Evolutionary conservation across 2,329 filamentous ascomycete species (phyloP).

Genomic region (Aurifilum marmelostoma): DNA sequence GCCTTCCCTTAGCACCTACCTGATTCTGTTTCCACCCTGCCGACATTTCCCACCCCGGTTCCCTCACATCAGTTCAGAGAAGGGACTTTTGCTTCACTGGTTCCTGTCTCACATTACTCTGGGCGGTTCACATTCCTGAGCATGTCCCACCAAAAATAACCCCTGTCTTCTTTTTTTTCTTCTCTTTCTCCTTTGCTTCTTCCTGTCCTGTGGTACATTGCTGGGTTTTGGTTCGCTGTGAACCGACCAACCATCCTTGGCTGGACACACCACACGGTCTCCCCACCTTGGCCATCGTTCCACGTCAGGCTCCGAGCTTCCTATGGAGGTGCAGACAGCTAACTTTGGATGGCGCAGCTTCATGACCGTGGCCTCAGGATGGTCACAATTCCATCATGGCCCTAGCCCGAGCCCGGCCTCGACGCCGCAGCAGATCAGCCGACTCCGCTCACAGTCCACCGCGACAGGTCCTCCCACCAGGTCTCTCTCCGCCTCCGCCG

Average conservation of each 20-base stretch:
- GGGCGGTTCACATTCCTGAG: background rate
- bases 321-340: slow-evolving; percentile 27
- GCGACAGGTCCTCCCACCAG: slow-evolving; percentile 48
- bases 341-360: slow-evolving; percentile 45
- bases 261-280: background rate
- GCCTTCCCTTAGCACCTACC: background rate
- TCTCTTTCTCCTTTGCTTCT: background rate
- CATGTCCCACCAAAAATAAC: background rate
- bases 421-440: slow-evolving; percentile 44
- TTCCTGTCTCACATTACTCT: background rate
- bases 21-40: background rate
- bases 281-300: background rate
- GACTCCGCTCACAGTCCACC: slow-evolving; percentile 57
- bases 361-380: slow-evolving; percentile 54
- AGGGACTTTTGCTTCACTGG: background rate
- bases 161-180: background rate
- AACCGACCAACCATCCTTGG: background rate
- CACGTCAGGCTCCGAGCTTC: background rate
- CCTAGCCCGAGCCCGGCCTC: slow-evolving; percentile 39
- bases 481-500: slow-evolving; percentile 41
- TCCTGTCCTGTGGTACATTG: background rate
- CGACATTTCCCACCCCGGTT: background rate
- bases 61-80: background rate
- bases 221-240: background rate
- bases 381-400: slow-evolving; percentile 49